Conservation (phyloP, 768 basidiomycete genomes). For the Boletus rubescentipes region DNA sequence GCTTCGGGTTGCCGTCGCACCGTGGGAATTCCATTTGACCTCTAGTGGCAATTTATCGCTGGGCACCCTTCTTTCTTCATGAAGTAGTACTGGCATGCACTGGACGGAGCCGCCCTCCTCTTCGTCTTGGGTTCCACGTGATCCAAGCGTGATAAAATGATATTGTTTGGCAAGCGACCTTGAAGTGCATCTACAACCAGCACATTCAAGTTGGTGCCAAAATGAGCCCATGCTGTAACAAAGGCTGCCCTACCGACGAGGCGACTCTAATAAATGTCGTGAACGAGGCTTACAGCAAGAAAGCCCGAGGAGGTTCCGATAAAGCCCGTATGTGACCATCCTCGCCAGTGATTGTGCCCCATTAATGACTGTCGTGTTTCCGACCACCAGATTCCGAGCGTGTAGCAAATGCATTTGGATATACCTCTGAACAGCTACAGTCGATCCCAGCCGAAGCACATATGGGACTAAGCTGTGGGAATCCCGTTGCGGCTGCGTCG, state of each 20-base stretch:
- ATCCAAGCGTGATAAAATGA: no score
- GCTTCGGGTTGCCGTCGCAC: no score
- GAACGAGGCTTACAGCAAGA: constrained; percentile 16
- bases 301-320: constrained; percentile 4
- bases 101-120: no score
- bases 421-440: constrained; percentile 42
- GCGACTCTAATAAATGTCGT: not conserved
- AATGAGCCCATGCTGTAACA: constrained; percentile 3
- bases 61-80: no score
- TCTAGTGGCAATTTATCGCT: no score
- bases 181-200: not conserved
- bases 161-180: no score
- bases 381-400: constrained; percentile 10
- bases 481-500: constrained; percentile 46
- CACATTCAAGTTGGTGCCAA: not conserved
- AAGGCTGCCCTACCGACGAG: not conserved
- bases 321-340: constrained; percentile 15
- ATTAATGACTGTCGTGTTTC: not conserved
- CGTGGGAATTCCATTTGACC: no score
- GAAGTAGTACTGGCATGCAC: no score
- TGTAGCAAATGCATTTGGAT: constrained; percentile 44
- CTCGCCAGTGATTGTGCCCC: no score
- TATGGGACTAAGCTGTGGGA: constrained; percentile 56
- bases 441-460: constrained; percentile 44
- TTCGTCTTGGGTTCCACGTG: no score